Conservation (phyloP, 2,329 filamentous ascomycete species). For the Claviceps purpurea region DNA sequence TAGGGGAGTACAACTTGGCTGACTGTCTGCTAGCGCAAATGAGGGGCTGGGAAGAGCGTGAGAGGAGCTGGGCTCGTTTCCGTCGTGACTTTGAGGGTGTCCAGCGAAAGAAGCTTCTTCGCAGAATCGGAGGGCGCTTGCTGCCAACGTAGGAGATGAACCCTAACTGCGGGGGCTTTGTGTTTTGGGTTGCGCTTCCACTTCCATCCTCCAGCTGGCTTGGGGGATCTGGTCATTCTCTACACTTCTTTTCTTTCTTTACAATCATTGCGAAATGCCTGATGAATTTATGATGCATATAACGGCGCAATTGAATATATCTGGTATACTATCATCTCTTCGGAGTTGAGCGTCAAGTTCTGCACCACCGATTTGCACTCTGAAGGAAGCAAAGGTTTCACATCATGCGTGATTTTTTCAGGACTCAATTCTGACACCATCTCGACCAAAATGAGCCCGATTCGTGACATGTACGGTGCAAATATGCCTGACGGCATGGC, state of each 20-base stretch:
- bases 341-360: too few relatives aligned
- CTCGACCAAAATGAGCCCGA: too few relatives aligned
- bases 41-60: constrained; percentile 36
- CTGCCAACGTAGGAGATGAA: constrained; percentile 5
- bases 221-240: not conserved
- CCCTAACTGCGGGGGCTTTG: not conserved
- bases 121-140: constrained; percentile 24
- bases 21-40: constrained; percentile 30
- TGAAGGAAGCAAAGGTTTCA: not conserved
- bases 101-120: constrained; percentile 24
- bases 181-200: not conserved
- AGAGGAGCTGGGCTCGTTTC: constrained; percentile 32
- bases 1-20: not conserved
- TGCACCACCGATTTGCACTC: not conserved
- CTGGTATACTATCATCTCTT: not conserved
- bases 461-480: too few relatives aligned
- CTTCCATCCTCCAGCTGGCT: not conserved
- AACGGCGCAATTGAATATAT: constrained; percentile 6
- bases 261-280: not conserved
- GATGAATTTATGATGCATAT: constrained; percentile 6
- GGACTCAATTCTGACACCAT: too few relatives aligned
- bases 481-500: too few relatives aligned
- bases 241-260: not conserved
- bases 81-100: constrained; percentile 24
- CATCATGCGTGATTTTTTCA: not conserved